Evolutionary conservation across 768 basidiomycete genomes (phyloP).

Genomic region (Suillus placidus): DNA sequence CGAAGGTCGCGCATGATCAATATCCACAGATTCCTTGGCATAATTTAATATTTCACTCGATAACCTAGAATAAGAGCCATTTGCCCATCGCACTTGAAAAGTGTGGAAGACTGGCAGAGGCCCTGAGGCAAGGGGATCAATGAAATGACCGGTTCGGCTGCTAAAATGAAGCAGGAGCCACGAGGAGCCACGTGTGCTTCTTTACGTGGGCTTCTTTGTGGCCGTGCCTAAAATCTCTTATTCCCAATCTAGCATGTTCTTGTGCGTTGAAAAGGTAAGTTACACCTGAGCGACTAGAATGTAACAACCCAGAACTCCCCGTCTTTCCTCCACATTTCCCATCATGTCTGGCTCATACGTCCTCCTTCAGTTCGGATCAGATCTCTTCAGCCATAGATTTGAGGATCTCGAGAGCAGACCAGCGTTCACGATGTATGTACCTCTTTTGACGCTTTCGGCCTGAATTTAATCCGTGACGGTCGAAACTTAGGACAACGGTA

Average conservation of each 20-base stretch:
- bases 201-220: slow-evolving; percentile 35
- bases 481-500: slow-evolving; percentile 25
- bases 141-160: slow-evolving; percentile 9
- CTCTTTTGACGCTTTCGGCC: neutral
- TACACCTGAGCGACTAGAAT: slow-evolving; percentile 16
- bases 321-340: slow-evolving; percentile 22
- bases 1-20: slow-evolving; percentile 13
- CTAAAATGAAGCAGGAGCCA: slow-evolving; percentile 15
- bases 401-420: slow-evolving; percentile 63
- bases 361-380: slow-evolving; percentile 66
- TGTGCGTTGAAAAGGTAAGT: slow-evolving; percentile 41
- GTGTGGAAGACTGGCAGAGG: slow-evolving; percentile 3
- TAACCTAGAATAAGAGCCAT: slow-evolving; percentile 4
- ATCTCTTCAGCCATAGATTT: slow-evolving; percentile 62
- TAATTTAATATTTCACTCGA: neutral
- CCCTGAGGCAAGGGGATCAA: slow-evolving; percentile 3
- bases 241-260: slow-evolving; percentile 45
- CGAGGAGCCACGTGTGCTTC: slow-evolving; percentile 41
- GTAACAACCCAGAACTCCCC: slow-evolving; percentile 19
- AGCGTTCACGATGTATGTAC: slow-evolving; percentile 70
- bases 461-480: slow-evolving; percentile 11
- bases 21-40: slow-evolving; percentile 1
- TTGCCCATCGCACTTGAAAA: slow-evolving; percentile 8
- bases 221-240: slow-evolving; percentile 31
- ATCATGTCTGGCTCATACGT: slow-evolving; percentile 45